These are phyloP conservation scores for Plasmodium knowlesi DNA, from an alignment of 169 alveolate genomes.

Conservation along the genomic window DNA sequence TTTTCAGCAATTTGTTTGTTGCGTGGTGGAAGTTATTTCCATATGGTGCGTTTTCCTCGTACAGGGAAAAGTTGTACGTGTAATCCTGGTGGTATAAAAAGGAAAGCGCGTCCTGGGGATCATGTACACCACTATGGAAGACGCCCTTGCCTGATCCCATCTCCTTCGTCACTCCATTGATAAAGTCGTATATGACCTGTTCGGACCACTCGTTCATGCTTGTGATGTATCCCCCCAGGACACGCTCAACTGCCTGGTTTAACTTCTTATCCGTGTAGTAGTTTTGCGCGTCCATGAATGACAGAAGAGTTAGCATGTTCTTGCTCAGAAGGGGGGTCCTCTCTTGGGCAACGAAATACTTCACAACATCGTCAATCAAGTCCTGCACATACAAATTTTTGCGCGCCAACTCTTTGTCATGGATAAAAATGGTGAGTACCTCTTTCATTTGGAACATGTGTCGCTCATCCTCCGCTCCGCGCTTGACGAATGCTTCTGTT, in stretches of 20 bases:
- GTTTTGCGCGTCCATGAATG: conserved; percentile 28
- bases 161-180: conserved; percentile 9
- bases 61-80: conserved; percentile 34
- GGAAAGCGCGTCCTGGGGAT: neutral
- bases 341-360: neutral
- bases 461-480: neutral
- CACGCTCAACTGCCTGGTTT: conserved; percentile 15
- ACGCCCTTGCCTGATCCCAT: neutral
- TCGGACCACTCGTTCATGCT: conserved; percentile 31
- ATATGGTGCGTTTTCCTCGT: conserved; percentile 26
- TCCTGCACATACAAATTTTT: conserved; percentile 42
- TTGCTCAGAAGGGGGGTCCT: neutral
- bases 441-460: conserved; percentile 30
- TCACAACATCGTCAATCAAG: conserved; percentile 9
- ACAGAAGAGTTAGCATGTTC: conserved; percentile 13
- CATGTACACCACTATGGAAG: neutral
- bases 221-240: conserved; percentile 1
- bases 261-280: conserved; percentile 45
- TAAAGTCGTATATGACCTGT: conserved; percentile 29
- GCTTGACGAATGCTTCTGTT: neutral
- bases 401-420: conserved; percentile 43
- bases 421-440: conserved; percentile 46
- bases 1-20: conserved; percentile 31
- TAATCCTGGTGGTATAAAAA: conserved; percentile 40
- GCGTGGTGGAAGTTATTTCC: conserved; percentile 21